Evolutionary conservation across 2,329 filamentous ascomycete species (phyloP).

Genomic region (Pseudohalonectria lignicola): DNA sequence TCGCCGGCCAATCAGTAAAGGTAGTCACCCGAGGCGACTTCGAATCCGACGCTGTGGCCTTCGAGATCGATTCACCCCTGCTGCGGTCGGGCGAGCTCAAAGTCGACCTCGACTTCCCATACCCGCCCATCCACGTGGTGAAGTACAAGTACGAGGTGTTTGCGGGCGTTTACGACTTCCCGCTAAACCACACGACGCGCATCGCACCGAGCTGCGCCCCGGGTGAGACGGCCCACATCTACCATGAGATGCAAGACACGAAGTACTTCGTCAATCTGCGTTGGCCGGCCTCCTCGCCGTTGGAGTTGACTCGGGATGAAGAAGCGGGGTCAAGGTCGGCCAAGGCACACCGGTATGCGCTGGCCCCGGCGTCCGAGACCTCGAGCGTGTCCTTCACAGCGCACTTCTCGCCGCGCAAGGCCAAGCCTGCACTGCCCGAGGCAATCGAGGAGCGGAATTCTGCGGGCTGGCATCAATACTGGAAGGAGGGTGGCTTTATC

Average conservation of each 20-base stretch:
- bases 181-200: slow-evolving; percentile 24
- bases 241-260: slow-evolving; percentile 24
- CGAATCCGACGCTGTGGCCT: slow-evolving; percentile 22
- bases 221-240: slow-evolving; percentile 17
- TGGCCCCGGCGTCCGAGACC: slow-evolving; percentile 10
- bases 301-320: slow-evolving; percentile 13
- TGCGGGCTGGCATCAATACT: slow-evolving; percentile 21
- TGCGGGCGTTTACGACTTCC: slow-evolving; percentile 26
- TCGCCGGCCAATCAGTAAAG: slow-evolving; percentile 17
- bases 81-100: slow-evolving; percentile 19
- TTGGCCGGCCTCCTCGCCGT: slow-evolving; percentile 14
- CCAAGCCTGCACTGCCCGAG: slow-evolving; percentile 12
- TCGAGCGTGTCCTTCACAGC: slow-evolving; percentile 18
- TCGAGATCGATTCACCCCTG: slow-evolving; percentile 23
- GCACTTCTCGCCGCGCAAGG: slow-evolving; percentile 18
- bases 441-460: slow-evolving; percentile 13
- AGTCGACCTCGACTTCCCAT: slow-evolving; percentile 30
- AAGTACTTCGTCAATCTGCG: slow-evolving; percentile 27
- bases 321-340: slow-evolving; percentile 8
- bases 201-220: slow-evolving; percentile 8
- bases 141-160: slow-evolving; percentile 33
- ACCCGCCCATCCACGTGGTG: slow-evolving; percentile 24
- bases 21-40: slow-evolving; percentile 26
- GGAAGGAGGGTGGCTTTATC: slow-evolving; percentile 28
- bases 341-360: slow-evolving; percentile 20